These are phyloP conservation scores for Parietichytrium sp. DNA, from an alignment of 108 stramenopile genomes.

Conservation along the genomic window DNA sequence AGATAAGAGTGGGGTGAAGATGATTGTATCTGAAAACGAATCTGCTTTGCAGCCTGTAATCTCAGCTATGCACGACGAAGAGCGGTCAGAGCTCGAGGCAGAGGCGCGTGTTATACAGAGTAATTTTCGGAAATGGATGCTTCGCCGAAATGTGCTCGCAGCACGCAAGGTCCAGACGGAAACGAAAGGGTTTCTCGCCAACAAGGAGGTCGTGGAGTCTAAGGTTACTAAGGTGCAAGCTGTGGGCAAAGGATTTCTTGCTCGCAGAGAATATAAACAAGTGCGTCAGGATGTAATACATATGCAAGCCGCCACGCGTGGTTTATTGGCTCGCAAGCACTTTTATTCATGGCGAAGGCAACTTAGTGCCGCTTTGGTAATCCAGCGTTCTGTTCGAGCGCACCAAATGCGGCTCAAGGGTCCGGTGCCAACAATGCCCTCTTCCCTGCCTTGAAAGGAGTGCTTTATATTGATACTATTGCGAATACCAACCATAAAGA, in stretches of 20 bases:
- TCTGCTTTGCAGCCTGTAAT: neutral
- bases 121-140: neutral
- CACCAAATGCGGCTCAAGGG: too few relatives aligned
- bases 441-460: too few relatives aligned
- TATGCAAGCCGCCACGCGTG: slow-evolving; percentile 9
- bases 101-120: slow-evolving; percentile 7
- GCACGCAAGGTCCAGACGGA: slow-evolving; percentile 25
- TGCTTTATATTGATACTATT: too few relatives aligned
- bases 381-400: slow-evolving; percentile 22
- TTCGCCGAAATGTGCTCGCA: slow-evolving; percentile 12
- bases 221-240: slow-evolving; percentile 27
- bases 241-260: slow-evolving; percentile 26
- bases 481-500: too few relatives aligned
- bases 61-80: neutral
- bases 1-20: too few relatives aligned
- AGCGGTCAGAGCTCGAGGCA: neutral
- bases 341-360: slow-evolving; percentile 23
- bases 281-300: slow-evolving; percentile 19
- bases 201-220: neutral
- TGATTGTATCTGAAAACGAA: neutral
- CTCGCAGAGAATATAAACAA: slow-evolving; percentile 7
- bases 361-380: slow-evolving; percentile 10
- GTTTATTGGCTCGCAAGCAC: slow-evolving; percentile 7
- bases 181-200: neutral
- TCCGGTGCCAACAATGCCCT: too few relatives aligned